phyloP scores from a whole-genome alignment of 768 basidiomycete species.

The Leucocoprinus sp. region DNA sequence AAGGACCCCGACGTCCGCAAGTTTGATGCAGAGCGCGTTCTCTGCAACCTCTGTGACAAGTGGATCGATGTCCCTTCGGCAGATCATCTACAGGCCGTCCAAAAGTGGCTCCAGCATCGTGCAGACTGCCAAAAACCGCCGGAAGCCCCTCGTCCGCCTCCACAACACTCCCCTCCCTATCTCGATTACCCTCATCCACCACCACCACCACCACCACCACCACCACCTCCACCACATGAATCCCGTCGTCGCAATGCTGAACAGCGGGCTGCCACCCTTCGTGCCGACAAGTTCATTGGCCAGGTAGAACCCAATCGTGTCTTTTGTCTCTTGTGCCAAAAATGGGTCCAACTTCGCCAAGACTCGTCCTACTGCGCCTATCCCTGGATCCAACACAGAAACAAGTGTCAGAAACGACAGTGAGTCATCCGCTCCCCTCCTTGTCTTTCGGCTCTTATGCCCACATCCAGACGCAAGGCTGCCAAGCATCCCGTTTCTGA shows the following conservation, averaged over 20 bases:
- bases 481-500: constrained; percentile 26
- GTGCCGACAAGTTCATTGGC: constrained; percentile 55
- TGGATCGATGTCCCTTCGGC: constrained; percentile 59
- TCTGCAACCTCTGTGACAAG: constrained; percentile 60
- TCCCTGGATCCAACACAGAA: constrained; percentile 74
- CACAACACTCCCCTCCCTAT: neutral
- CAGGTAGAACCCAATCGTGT: constrained; percentile 70
- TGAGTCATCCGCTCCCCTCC: constrained; percentile 27
- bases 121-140: constrained; percentile 39
- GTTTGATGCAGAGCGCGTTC: constrained; percentile 63
- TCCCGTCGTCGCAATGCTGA: constrained; percentile 71
- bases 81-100: constrained; percentile 52
- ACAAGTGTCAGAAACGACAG: constrained; percentile 68
- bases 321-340: constrained; percentile 66
- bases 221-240: constrained; percentile 46
- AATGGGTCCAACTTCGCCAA: constrained; percentile 79
- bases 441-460: too few relatives aligned
- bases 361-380: constrained; percentile 76
- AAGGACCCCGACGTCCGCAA: constrained; percentile 68
- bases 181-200: too few relatives aligned
- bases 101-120: constrained; percentile 60
- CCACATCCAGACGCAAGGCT: constrained; percentile 47
- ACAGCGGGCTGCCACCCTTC: constrained; percentile 64
- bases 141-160: neutral
- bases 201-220: constrained; percentile 13